Percentiles rank a stretch among this genome's conserved stretches.
These are phyloP conservation scores for Flaveria robusta DNA, from an alignment of 129 eudicot genomes.

Conservation along the genomic window DNA sequence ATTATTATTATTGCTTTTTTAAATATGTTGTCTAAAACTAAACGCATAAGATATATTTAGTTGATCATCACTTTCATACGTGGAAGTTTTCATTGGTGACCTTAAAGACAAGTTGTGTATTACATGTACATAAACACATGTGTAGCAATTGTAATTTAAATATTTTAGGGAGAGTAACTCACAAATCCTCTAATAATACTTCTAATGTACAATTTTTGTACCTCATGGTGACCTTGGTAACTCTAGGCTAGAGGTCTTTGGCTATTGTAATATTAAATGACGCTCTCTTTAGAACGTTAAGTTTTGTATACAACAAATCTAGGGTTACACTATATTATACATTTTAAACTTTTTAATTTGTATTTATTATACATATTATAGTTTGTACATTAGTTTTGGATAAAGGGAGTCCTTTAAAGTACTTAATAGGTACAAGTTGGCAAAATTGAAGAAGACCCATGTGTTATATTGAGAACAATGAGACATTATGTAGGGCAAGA, in stretches of 20 bases:
- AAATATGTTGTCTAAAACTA: background rate
- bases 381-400: background rate
- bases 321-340: background rate
- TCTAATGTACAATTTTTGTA: no score
- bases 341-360: background rate
- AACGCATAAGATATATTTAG: background rate
- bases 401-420: constrained; percentile 26
- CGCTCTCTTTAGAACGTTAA: background rate
- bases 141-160: background rate
- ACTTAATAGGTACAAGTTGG: constrained; percentile 42
- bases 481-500: constrained; percentile 42
- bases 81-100: background rate
- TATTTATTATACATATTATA: background rate
- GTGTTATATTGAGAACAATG: constrained; percentile 25
- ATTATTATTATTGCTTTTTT: background rate
- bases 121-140: background rate
- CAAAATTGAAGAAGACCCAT: constrained; percentile 25
- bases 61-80: background rate
- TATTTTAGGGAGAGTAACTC: no score
- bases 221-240: no score
- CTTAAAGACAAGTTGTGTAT: background rate
- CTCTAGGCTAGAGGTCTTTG: no score
- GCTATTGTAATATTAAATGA: background rate
- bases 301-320: background rate
- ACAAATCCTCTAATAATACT: no score